These are phyloP conservation scores for Leucocoprinus sp. DNA, from an alignment of 768 basidiomycete species.

Conservation along the genomic window DNA sequence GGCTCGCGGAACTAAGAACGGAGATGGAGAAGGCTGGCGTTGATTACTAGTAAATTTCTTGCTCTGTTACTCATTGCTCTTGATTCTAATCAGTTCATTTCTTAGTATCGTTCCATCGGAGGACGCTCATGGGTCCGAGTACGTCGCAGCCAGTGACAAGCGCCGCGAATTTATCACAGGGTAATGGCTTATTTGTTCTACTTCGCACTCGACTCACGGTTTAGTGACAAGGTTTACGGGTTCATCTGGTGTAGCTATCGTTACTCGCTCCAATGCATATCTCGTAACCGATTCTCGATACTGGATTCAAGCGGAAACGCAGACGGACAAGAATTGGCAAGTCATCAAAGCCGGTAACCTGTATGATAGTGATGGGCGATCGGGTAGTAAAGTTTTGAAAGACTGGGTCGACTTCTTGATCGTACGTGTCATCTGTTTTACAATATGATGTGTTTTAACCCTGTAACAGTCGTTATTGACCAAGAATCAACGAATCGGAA, in stretches of 20 bases:
- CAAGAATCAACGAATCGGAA: constrained; percentile 51
- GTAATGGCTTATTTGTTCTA: constrained; percentile 25
- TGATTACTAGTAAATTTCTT: constrained; percentile 62
- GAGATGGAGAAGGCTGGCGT: constrained; percentile 60
- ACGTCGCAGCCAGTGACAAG: constrained; percentile 68
- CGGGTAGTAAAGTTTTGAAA: constrained; percentile 51
- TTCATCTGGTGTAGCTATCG: constrained; percentile 62
- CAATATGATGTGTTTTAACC: background rate
- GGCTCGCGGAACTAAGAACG: constrained; percentile 53
- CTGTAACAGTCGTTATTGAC: constrained; percentile 29
- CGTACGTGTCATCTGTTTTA: constrained; percentile 31
- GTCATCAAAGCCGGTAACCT: constrained; percentile 48
- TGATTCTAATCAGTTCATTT: constrained; percentile 9
- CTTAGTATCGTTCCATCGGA: constrained; percentile 66
- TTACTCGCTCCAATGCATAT: constrained; percentile 61
- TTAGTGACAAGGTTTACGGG: constrained; percentile 21
- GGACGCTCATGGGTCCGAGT: constrained; percentile 81
- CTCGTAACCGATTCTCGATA: constrained; percentile 77
- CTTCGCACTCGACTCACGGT: background rate
- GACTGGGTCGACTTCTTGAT: constrained; percentile 51
- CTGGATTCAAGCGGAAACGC: constrained; percentile 67
- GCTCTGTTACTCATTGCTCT: background rate
- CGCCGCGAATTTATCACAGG: constrained; percentile 73
- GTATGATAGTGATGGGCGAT: constrained; percentile 29
- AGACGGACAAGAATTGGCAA: constrained; percentile 70